Evolutionary conservation across 352 stramenopile genomes (phyloP), one percentile per base, ranked within the genome.

Genomic region (Labyrinthula sp.): DNA sequence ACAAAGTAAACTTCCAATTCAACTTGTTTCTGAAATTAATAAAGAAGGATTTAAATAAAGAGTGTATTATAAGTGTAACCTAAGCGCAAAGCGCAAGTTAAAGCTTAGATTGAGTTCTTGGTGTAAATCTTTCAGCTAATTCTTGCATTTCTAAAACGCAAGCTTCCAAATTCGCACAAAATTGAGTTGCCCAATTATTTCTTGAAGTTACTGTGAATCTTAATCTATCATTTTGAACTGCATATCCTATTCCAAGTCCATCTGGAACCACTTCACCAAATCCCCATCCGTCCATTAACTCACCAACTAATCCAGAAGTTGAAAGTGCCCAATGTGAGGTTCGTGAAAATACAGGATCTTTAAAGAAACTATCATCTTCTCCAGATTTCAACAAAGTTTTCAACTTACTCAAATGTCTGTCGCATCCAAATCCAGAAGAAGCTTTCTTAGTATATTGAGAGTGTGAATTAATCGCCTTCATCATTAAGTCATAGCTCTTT

Each of bases 221-320:
- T 59, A 93, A 88, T 49, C 71, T 70, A 34, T 87, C 72, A 3
- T 79, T 72, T 60, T 93, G 80, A 28, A 95, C 71, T 3, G 78
- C 82, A 63, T 96, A 95, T 54, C 77, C 89, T 24, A 94, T 68
- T 25, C 85, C 85, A 43, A 95, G 82, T 40, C 86, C 85, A 48
- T 94, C 79, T 31, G 82, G 79, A 21, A 87, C 87, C 56, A 95
- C 92, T 61, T 92, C 84, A 24, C 84, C 87, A 73, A 82, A 95
- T 25, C 92, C 91, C 64, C 84, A 92, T 49, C 63, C 67, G 34
- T 87, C 73, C 26, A 89, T 84, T 2, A 71, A 67, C 14, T 85
- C 82, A 48, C 43, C 43, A 35, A 3, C 43, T 15, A 96, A 79
- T 65, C 95, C 87, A 57, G 77, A 93, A 3, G 84, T 95, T 18